Evolutionary conservation across 2,329 filamentous ascomycete species (phyloP).

Genomic region (Akanthomyces uredinophilus): DNA sequence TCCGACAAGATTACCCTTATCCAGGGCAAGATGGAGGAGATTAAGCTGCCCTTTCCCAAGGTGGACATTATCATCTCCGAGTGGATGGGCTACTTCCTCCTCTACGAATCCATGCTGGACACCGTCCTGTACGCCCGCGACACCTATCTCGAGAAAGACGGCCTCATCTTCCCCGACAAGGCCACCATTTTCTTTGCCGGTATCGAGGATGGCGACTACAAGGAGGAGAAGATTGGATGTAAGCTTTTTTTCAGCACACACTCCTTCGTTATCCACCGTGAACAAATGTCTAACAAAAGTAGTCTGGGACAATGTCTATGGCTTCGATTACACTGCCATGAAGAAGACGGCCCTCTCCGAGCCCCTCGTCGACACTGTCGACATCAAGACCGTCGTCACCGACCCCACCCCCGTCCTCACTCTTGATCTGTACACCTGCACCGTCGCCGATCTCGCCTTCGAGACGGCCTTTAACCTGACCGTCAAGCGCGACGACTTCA

Average conservation of each 20-base stretch:
- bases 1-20: constrained; percentile 93
- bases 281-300: neutral
- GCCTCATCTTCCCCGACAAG: constrained; percentile 97
- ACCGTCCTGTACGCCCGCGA: constrained; percentile 96
- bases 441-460: constrained; percentile 77
- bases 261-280: neutral
- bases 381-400: constrained; percentile 93
- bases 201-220: constrained; percentile 99
- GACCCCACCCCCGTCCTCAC: constrained; percentile 81
- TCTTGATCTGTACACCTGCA: constrained; percentile 91
- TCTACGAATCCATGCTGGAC: constrained; percentile 99
- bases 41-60: constrained; percentile 84
- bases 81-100: constrained; percentile 99
- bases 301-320: constrained; percentile 99
- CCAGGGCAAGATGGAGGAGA: constrained; percentile 99
- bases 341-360: constrained; percentile 92
- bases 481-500: constrained; percentile 82
- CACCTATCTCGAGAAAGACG: constrained; percentile 78
- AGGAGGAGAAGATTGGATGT: constrained; percentile 99
- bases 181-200: constrained; percentile 94
- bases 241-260: constrained; percentile 36
- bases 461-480: constrained; percentile 69
- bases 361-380: constrained; percentile 94
- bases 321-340: constrained; percentile 92
- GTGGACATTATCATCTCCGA: constrained; percentile 99